A percentile compares a stretch with the other conserved stretches of the same genome.
These are phyloP conservation scores for Fomitopsis betulina DNA, from an alignment of 1,284 basidiomycete genomes.

Conservation along the genomic window DNA sequence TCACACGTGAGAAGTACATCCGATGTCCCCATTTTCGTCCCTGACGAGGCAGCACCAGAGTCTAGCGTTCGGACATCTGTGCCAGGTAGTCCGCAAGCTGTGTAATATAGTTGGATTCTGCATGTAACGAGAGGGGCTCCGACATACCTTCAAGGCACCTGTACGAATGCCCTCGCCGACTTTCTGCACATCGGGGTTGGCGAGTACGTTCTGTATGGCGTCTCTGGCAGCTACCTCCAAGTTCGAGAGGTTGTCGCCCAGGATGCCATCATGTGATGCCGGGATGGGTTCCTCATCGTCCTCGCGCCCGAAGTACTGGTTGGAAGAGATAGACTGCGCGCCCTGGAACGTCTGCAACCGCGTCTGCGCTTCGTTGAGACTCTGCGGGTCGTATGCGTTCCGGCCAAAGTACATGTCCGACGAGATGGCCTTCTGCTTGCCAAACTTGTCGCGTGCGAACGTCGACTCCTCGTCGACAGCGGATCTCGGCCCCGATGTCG, in stretches of 20 bases:
- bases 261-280: conserved; percentile 41
- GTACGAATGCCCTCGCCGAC: conserved; percentile 78
- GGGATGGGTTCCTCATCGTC: conserved; percentile 65
- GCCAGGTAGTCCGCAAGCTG: conserved; percentile 78
- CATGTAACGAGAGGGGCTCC: background rate
- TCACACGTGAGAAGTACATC: background rate
- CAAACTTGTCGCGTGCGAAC: conserved; percentile 89
- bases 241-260: conserved; percentile 67
- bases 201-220: conserved; percentile 71
- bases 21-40: background rate
- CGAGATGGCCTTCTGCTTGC: conserved; percentile 90
- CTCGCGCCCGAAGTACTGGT: conserved; percentile 91
- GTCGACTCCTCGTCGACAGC: conserved; percentile 59
- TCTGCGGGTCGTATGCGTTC: conserved; percentile 79
- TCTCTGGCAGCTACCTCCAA: conserved; percentile 82
- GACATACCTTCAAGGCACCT: conserved; percentile 81
- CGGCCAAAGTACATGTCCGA: conserved; percentile 98
- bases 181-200: conserved; percentile 90
- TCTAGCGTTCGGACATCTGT: conserved; percentile 61
- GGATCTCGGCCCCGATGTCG: conserved; percentile 31
- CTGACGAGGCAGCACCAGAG: background rate
- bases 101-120: conserved; percentile 6
- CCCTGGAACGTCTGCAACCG: conserved; percentile 87
- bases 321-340: conserved; percentile 92
- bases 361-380: conserved; percentile 73